These are phyloP conservation scores for Thuidium tamariscinum DNA, from an alignment of 225 moss, liverwort and hornwort genomes.

Conservation along the genomic window DNA sequence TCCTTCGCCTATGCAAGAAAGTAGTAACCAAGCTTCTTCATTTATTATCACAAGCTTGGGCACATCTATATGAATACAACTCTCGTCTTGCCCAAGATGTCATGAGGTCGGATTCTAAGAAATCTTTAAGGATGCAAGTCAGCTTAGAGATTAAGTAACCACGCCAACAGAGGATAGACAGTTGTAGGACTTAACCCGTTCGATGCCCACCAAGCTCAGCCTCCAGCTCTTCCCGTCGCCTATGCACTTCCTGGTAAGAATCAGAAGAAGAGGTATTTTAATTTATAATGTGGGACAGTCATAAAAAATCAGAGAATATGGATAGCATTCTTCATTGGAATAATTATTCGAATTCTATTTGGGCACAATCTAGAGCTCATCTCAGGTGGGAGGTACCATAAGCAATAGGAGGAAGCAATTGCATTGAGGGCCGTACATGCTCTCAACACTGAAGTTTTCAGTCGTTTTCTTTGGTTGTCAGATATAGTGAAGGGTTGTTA, in stretches of 20 bases:
- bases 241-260: constrained; percentile 23
- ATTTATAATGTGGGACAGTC: not conserved
- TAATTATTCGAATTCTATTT: not conserved
- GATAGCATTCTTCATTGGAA: not conserved
- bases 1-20: not conserved
- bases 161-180: not conserved
- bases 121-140: not conserved
- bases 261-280: not conserved
- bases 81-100: not conserved
- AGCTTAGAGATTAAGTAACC: not conserved
- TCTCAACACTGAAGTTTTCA: not conserved
- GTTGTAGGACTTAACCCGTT: not conserved
- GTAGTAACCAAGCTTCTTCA: not conserved
- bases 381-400: not conserved
- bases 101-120: not conserved
- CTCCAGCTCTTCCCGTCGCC: constrained; percentile 36
- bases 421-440: not conserved
- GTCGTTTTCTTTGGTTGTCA: not conserved
- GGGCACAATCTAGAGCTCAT: not conserved
- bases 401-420: not conserved
- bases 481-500: not conserved
- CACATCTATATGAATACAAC: not conserved
- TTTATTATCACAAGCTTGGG: not conserved
- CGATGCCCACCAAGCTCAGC: constrained; percentile 29
- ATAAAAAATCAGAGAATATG: not conserved